Evolutionary conservation across 768 basidiomycete genomes (phyloP).

Genomic region (Suillus brevipes): DNA sequence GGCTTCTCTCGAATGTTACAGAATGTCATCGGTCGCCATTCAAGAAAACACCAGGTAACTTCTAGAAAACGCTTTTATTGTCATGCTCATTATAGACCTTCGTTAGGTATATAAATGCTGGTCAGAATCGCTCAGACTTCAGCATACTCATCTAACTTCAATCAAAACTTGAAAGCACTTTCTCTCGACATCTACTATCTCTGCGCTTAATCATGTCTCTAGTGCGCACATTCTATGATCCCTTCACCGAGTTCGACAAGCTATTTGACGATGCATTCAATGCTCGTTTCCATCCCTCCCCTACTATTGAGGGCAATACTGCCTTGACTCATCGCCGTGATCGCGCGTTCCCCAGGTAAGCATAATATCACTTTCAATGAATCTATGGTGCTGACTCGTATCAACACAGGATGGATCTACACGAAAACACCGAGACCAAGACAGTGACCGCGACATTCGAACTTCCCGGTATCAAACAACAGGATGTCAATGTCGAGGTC

Average conservation of each 20-base stretch:
- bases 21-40: background rate
- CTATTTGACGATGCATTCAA: constrained; percentile 40
- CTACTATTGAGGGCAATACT: constrained; percentile 13
- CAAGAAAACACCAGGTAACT: background rate
- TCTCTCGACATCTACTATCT: background rate
- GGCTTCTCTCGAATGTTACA: background rate
- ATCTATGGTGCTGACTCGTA: background rate
- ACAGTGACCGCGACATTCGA: constrained; percentile 43
- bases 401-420: constrained; percentile 50
- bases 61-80: background rate
- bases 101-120: background rate
- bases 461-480: background rate
- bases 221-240: constrained; percentile 34
- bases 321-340: constrained; percentile 4
- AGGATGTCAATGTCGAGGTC: background rate
- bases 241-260: constrained; percentile 42
- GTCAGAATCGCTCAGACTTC: background rate
- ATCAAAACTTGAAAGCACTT: background rate
- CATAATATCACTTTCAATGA: background rate
- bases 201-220: constrained; percentile 23
- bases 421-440: constrained; percentile 48
- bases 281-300: constrained; percentile 23
- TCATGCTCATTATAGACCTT: background rate
- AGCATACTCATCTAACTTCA: background rate
- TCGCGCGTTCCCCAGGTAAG: constrained; percentile 30